These are phyloP conservation scores for Xylariaceae sp. DNA, from an alignment of 2,329 filamentous ascomycete genomes.

Conservation along the genomic window DNA sequence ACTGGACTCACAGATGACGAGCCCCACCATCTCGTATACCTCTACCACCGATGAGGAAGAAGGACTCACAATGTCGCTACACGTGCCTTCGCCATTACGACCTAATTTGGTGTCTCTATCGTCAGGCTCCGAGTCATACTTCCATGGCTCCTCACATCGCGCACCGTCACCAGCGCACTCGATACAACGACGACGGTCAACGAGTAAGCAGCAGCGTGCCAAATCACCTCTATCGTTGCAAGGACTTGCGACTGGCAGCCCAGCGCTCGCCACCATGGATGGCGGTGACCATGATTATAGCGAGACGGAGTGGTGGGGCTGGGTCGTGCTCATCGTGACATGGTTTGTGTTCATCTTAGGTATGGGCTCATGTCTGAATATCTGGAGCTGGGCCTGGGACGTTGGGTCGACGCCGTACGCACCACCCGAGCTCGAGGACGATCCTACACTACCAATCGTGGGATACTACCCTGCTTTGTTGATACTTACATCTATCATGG, in stretches of 20 bases:
- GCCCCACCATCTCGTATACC: slow-evolving; percentile 65
- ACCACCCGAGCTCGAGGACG: slow-evolving; percentile 92
- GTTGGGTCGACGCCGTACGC: slow-evolving; percentile 95
- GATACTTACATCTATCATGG: slow-evolving; percentile 92
- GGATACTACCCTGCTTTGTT: slow-evolving; percentile 97
- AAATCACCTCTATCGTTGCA: slow-evolving; percentile 67
- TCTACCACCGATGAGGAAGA: slow-evolving; percentile 89
- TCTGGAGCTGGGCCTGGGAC: slow-evolving; percentile 99
- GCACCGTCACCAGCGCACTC: slow-evolving; percentile 33
- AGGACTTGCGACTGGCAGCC: slow-evolving; percentile 54
- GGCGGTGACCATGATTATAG: slow-evolving; percentile 82
- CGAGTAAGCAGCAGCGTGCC: slow-evolving; percentile 50
- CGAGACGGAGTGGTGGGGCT: slow-evolving; percentile 98
- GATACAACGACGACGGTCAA: slow-evolving; percentile 53
- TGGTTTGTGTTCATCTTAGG: slow-evolving; percentile 97
- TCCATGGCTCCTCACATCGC: slow-evolving; percentile 43
- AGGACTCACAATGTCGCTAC: slow-evolving; percentile 63
- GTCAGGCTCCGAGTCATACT: slow-evolving; percentile 70
- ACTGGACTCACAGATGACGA: slow-evolving; percentile 47
- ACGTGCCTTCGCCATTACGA: slow-evolving; percentile 51
- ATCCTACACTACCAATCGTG: slow-evolving; percentile 91
- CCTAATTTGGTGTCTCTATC: slow-evolving; percentile 52
- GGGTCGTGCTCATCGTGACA: slow-evolving; percentile 87
- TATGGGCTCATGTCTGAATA: slow-evolving; percentile 92
- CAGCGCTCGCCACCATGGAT: slow-evolving; percentile 48